These are phyloP conservation scores for Russula sp. DNA, from an alignment of 768 basidiomycete species.

Conservation along the genomic window DNA sequence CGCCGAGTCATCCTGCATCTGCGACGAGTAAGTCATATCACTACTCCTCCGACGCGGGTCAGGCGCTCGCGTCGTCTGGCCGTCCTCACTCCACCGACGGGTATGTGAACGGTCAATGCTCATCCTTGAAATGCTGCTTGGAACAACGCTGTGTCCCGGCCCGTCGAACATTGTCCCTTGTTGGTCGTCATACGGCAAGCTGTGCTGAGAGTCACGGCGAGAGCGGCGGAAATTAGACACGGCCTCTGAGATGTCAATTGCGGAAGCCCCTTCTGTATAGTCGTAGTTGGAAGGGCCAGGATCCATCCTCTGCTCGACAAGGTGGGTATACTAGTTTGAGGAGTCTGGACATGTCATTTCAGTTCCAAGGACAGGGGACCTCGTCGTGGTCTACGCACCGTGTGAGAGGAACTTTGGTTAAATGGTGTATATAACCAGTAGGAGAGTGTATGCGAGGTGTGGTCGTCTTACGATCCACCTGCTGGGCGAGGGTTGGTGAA, in stretches of 20 bases:
- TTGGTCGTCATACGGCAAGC: slow-evolving; percentile 52
- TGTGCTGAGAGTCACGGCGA: slow-evolving; percentile 66
- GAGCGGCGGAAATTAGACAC: slow-evolving; percentile 44
- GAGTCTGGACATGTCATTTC: not conserved
- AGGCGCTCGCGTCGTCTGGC: slow-evolving; percentile 12
- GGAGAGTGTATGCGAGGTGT: not conserved
- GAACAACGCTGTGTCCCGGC: slow-evolving; percentile 55
- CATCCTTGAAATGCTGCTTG: slow-evolving; percentile 80
- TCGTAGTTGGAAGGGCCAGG: slow-evolving; percentile 38
- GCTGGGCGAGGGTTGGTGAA: slow-evolving; percentile 4
- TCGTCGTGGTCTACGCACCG: not conserved
- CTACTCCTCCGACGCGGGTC: slow-evolving; percentile 9
- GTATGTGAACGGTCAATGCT: slow-evolving; percentile 31
- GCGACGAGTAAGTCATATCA: slow-evolving; percentile 7
- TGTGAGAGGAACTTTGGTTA: not conserved
- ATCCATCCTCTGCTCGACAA: slow-evolving; percentile 3
- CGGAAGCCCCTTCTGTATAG: slow-evolving; percentile 84
- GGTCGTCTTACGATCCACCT: not conserved
- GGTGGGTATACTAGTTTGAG: not conserved
- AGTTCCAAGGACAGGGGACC: not conserved
- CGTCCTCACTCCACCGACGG: slow-evolving; percentile 42
- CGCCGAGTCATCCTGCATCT: slow-evolving; percentile 10
- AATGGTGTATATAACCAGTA: not conserved
- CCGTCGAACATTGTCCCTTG: slow-evolving; percentile 74
- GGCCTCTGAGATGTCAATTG: slow-evolving; percentile 63